A percentile compares a stretch with the other conserved stretches of the same genome.
Conservation (phyloP, 192 early-diverging fungal genomes). For the Chytriomyces confervae region DNA sequence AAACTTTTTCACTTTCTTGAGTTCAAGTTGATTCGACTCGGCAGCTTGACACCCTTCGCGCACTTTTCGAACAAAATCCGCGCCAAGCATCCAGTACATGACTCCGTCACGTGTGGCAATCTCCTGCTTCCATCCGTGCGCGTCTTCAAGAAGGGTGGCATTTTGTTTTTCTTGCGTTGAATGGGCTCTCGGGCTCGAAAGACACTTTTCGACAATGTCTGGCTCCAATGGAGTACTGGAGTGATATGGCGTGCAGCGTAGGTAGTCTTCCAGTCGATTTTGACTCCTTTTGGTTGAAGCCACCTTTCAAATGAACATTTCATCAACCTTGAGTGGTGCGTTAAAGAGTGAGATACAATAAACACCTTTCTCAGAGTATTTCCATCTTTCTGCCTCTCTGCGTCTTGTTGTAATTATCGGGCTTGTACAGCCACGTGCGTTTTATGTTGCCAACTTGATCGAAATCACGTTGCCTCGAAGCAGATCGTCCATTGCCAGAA, state of each 20-base stretch:
- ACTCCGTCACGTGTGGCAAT: not conserved
- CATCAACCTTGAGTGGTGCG: too few relatives aligned
- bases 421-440: too few relatives aligned
- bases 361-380: not conserved
- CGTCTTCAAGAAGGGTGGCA: not conserved
- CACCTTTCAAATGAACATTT: too few relatives aligned
- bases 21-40: not conserved
- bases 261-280: too few relatives aligned
- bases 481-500: not conserved
- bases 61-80: not conserved
- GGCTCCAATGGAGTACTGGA: not conserved
- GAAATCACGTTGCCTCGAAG: not conserved
- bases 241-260: not conserved
- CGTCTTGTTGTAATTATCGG: not conserved
- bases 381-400: not conserved
- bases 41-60: not conserved
- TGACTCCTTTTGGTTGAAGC: too few relatives aligned
- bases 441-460: too few relatives aligned
- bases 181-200: not conserved
- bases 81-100: not conserved
- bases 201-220: not conserved
- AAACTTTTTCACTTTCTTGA: not conserved
- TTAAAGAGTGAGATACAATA: too few relatives aligned
- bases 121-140: not conserved
- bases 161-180: not conserved